Evolutionary conservation across 2,329 filamentous ascomycete genomes (phyloP), one percentile per base, ranked within the genome.

Genomic region (Penicillium nordicum): DNA sequence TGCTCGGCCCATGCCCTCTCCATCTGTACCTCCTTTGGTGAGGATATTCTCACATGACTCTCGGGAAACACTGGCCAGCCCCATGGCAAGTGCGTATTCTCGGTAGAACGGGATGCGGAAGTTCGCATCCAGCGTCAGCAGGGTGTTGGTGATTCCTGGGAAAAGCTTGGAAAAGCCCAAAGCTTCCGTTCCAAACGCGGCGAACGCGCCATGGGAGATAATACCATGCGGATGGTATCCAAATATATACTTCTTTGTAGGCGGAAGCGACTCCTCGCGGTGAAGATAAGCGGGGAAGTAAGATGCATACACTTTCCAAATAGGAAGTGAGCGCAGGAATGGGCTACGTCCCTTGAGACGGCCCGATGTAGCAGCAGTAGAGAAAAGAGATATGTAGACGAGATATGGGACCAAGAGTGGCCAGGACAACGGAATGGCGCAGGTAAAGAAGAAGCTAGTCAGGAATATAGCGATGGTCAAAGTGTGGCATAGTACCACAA

Each of bases 161-260:
- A 97, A 99, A 59, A 96, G 84, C 54, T 89, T 85, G 0, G 84
- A 82, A 73, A 97, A 97, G 0, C 91, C 91, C 0, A 97, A 81
- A 0, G 91, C 91, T 66, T 97, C 92, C 0, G 93, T 97, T 4
- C 83, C 89, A 69, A 97, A 97, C 5, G 92, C 89, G 5, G 87
- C 90, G 77, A 93, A 97, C 0, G 92, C 93, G n/a, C 93, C 94
- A 67, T 97, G 91, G 5, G 89, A 94, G 68, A 99, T 97, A 73
- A 99, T 97, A 25, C 94, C 93, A 70, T 99, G 94, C 0, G 94
- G 94, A 68, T 97, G 94, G 73, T 97, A 97, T 43, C 93, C 93
- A 67, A 99, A 92, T 61, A 99, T 92, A 77, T 97, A 99, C 75
- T 96, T 96, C 60, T 92, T 82, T 1, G 88, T 91, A 0, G 91